phyloP scores from a whole-genome alignment of 306 rosid genomes.

The Inga laurina region DNA sequence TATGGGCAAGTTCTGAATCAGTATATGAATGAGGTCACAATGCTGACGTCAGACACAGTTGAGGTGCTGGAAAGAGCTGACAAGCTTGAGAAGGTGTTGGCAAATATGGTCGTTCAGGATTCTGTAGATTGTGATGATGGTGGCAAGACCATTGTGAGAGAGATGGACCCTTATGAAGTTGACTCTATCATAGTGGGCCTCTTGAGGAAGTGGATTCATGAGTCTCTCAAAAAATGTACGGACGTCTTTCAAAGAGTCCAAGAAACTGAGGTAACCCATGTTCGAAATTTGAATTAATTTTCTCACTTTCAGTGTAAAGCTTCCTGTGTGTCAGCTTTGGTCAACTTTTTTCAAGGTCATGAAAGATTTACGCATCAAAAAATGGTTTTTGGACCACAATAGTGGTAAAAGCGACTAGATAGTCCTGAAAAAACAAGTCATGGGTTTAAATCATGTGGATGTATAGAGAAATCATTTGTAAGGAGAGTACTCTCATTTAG shows the following conservation, averaged over 20 bases:
- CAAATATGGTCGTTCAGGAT: slow-evolving; percentile 83
- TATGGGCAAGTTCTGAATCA: slow-evolving; percentile 67
- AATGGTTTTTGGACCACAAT: too few relatives aligned
- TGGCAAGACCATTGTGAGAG: slow-evolving; percentile 71
- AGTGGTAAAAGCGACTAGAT: too few relatives aligned
- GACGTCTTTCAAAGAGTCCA: slow-evolving; percentile 57
- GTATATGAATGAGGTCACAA: slow-evolving; percentile 50
- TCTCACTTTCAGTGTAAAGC: too few relatives aligned
- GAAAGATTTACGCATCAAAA: too few relatives aligned
- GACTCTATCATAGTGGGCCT: slow-evolving; percentile 68
- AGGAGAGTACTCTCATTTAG: too few relatives aligned
- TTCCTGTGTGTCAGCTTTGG: too few relatives aligned
- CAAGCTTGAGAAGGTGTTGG: slow-evolving; percentile 72
- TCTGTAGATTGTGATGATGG: slow-evolving; percentile 86
- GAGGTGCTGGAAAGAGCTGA: slow-evolving; percentile 70
- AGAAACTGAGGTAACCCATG: slow-evolving; percentile 65
- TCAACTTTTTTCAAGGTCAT: too few relatives aligned
- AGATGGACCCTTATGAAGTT: slow-evolving; percentile 86
- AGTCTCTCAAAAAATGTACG: slow-evolving; percentile 54
- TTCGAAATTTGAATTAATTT: neutral
- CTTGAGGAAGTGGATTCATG: slow-evolving; percentile 69
- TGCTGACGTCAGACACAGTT: slow-evolving; percentile 59
- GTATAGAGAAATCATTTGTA: too few relatives aligned
- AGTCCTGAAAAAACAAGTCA: too few relatives aligned
- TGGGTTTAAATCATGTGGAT: too few relatives aligned